A percentile compares a stretch with the other conserved stretches of the same genome.
Evolutionary conservation across 78 protist species (phyloP).

Genomic region (Dictyostelium citrinum): DNA sequence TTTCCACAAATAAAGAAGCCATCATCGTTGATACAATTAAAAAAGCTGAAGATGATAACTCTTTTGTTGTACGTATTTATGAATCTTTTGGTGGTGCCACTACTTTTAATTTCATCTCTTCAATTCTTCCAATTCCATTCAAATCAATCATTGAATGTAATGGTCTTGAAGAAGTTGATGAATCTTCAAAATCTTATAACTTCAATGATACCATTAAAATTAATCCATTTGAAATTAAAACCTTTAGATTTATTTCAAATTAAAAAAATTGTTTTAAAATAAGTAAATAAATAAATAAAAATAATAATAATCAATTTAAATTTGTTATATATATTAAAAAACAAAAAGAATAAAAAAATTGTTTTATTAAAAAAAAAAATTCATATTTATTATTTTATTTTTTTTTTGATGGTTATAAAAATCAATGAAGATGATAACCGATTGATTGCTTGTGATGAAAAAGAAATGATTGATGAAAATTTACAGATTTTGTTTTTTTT

Average conservation of each 20-base stretch:
- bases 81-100: constrained; percentile 72
- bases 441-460: neutral
- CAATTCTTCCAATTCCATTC: neutral
- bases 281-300: no score
- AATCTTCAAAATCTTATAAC: neutral
- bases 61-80: constrained; percentile 67
- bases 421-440: neutral
- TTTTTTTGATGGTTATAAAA: neutral
- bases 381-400: neutral
- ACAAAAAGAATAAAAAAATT: neutral
- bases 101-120: neutral
- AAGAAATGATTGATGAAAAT: neutral
- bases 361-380: no score
- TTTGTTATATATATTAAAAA: no score
- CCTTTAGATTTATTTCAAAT: constrained; percentile 36
- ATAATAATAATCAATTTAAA: no score
- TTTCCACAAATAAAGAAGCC: constrained; percentile 1
- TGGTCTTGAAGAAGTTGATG: constrained; percentile 31
- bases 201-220: neutral
- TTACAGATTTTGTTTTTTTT: neutral
- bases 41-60: constrained; percentile 54
- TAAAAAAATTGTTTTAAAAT: neutral
- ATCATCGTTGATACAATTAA: constrained; percentile 75
- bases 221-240: constrained; percentile 47
- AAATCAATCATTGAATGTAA: constrained; percentile 6